Evolutionary conservation across 768 basidiomycete species (phyloP), one percentile per base, ranked within the genome.

Genomic region (Pleurotus eryngii): DNA sequence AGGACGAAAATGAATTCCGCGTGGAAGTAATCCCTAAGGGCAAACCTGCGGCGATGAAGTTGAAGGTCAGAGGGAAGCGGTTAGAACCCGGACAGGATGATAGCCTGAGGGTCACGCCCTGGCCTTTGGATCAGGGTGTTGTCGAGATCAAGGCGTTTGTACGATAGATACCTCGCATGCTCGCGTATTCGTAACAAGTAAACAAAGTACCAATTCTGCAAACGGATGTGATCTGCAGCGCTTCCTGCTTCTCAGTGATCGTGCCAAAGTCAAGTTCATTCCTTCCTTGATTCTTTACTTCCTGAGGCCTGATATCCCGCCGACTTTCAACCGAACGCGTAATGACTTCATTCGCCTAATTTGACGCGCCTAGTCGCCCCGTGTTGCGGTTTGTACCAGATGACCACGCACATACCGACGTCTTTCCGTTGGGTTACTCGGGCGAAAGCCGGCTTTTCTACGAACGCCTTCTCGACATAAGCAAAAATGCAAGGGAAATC

Each of bases 91-190:
- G 51, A 12, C 24, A 37, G 18, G 27, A 54, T 17, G 37, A 54
- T 20, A 24, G 24, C 14, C 39, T 54, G 39, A 24, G 43, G 14
- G 42, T 39, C 22, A 18, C 51, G 5, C 20, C 17, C 4, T 54
- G 51, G 51, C 51, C 51, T 40, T 42, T 54, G 39, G 51, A 54
- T 43, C 51, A 54, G 42, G 51, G 51, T 11, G 51, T 42, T n/a
- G 51, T 39, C 51, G 51, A 54, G 20, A 4, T 54, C 39, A 54
- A 54, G 51, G 51, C 37, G 51, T 35, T 24, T 8, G 38, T 50
- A 30, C 38, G 24, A 30, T 27, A 50, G 11, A n/a, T 30, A 15
- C 14, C 15, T 9, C 38, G 15, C 15, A 12, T 49, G 15, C 49
- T 3, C 38, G 3, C 14, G 27, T 50, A 50, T 17, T 38, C 17